A percentile compares a stretch with the other conserved stretches of the same genome.
Evolutionary conservation across 768 basidiomycete genomes (phyloP).

Genomic region (Trametes meyenii): DNA sequence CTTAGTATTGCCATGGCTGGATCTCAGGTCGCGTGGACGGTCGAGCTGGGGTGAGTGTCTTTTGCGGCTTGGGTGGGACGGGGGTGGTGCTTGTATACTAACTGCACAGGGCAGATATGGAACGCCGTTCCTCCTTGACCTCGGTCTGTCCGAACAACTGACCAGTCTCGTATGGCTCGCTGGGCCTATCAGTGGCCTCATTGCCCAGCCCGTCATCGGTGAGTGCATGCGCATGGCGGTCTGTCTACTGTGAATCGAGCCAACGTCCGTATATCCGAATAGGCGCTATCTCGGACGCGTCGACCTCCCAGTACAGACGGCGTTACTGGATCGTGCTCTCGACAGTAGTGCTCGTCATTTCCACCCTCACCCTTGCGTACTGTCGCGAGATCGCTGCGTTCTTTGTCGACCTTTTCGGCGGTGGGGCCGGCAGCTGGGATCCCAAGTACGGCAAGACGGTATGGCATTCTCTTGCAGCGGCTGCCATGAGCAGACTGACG

Average conservation of each 20-base stretch:
- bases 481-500: background rate
- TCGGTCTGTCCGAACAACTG: conserved; percentile 83
- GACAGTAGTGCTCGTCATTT: conserved; percentile 75
- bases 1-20: conserved; percentile 93
- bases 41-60: conserved; percentile 80
- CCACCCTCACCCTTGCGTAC: conserved; percentile 82
- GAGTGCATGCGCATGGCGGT: conserved; percentile 18
- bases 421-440: conserved; percentile 87
- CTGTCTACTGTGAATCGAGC: background rate
- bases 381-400: conserved; percentile 72
- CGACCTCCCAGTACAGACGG: conserved; percentile 85
- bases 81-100: background rate
- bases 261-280: background rate
- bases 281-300: conserved; percentile 97
- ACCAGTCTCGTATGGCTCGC: conserved; percentile 96
- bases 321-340: conserved; percentile 94
- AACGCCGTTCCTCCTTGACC: conserved; percentile 85
- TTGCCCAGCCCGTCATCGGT: conserved; percentile 99
- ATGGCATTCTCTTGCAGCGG: conserved; percentile 27
- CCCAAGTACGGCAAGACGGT: conserved; percentile 68
- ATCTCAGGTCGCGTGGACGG: conserved; percentile 94
- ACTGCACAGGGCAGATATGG: conserved; percentile 61
- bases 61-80: background rate
- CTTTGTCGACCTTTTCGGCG: conserved; percentile 75
- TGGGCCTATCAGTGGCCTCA: conserved; percentile 91